A percentile compares a stretch with the other conserved stretches of the same genome.
These are phyloP conservation scores for Udeniomyces megalosporus DNA, from an alignment of 768 basidiomycete species.

Conservation along the genomic window DNA sequence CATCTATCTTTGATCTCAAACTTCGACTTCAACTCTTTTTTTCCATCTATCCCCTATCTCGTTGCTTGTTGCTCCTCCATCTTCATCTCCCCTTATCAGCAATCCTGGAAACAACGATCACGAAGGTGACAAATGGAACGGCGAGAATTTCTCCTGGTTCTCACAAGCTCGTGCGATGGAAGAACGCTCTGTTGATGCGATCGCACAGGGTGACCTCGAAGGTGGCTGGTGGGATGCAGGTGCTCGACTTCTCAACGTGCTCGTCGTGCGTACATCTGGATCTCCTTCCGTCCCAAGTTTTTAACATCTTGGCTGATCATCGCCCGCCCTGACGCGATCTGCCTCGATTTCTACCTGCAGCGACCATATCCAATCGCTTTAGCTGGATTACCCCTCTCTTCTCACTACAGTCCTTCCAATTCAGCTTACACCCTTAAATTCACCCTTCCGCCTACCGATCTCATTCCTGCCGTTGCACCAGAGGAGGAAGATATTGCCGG, in stretches of 20 bases:
- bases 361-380: slow-evolving; percentile 84
- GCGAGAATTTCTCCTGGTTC: slow-evolving; percentile 96
- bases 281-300: background rate
- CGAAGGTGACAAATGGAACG: slow-evolving; percentile 71
- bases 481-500: too few species aligned
- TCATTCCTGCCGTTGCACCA: slow-evolving; percentile 40
- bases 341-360: slow-evolving; percentile 17
- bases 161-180: slow-evolving; percentile 26
- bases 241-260: slow-evolving; percentile 52
- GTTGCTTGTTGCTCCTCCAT: background rate
- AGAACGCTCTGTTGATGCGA: slow-evolving; percentile 11
- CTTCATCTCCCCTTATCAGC: background rate
- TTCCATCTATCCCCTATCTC: background rate
- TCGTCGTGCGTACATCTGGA: slow-evolving; percentile 39
- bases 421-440: slow-evolving; percentile 25
- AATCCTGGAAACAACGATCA: slow-evolving; percentile 70
- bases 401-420: slow-evolving; percentile 40
- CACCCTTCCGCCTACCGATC: slow-evolving; percentile 14
- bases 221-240: slow-evolving; percentile 65
- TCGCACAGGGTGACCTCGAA: slow-evolving; percentile 37
- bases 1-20: too few species aligned
- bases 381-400: slow-evolving; percentile 60
- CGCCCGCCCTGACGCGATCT: background rate
- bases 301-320: too few species aligned
- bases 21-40: too few species aligned